Percentiles rank a stretch among this genome's conserved stretches.
These are phyloP conservation scores for Beauveria brongniartii DNA, from an alignment of 2,329 filamentous ascomycete species.

Conservation along the genomic window DNA sequence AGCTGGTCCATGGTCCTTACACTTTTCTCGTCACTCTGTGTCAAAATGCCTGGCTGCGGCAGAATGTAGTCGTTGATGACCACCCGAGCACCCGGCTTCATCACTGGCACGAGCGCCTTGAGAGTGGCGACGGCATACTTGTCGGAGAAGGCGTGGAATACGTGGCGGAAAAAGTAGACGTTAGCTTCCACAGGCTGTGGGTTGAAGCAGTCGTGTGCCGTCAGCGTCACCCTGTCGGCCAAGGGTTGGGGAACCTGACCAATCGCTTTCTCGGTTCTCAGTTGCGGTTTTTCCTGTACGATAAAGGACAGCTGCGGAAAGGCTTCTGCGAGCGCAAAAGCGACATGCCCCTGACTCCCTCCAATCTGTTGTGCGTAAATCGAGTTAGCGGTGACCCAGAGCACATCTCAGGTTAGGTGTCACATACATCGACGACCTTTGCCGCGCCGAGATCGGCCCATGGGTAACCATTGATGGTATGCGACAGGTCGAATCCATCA, in stretches of 20 bases:
- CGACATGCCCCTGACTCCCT: constrained; percentile 19
- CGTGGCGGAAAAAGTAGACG: constrained; percentile 46
- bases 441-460: constrained; percentile 19
- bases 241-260: constrained; percentile 24
- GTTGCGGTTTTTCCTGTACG: constrained; percentile 40
- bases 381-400: not conserved
- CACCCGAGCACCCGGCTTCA: constrained; percentile 40
- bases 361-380: constrained; percentile 16
- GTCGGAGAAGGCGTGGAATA: constrained; percentile 49
- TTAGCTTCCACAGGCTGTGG: constrained; percentile 42
- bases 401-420: not conserved
- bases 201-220: constrained; percentile 44
- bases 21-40: constrained; percentile 28
- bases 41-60: constrained; percentile 22
- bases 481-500: constrained; percentile 17
- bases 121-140: constrained; percentile 35
- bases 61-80: constrained; percentile 30
- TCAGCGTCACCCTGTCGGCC: constrained; percentile 27
- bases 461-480: constrained; percentile 16
- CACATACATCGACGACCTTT: constrained; percentile 20
- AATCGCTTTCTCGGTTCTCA: constrained; percentile 27
- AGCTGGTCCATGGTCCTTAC: constrained; percentile 36
- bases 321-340: constrained; percentile 16
- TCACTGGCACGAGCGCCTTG: constrained; percentile 36
- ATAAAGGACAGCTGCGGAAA: constrained; percentile 30